A percentile compares a stretch with the other conserved stretches of the same genome.
Evolutionary conservation across 1,284 basidiomycete species (phyloP).

Genomic region (Microbotryum intermedium): DNA sequence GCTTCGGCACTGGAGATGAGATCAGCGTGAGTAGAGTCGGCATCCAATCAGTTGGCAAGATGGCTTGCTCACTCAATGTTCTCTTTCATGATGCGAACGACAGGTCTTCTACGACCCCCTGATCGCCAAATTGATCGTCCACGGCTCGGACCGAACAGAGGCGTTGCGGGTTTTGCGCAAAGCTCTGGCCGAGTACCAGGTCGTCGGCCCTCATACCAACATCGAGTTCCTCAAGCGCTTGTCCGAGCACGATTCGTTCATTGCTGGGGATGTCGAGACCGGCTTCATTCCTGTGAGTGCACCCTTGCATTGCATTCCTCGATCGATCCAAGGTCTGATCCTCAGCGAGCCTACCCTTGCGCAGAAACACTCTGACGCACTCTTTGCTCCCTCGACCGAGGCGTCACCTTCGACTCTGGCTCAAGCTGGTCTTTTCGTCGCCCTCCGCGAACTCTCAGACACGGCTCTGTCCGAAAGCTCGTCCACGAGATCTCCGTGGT

Average conservation of each 20-base stretch:
- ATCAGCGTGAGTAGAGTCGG: conserved; percentile 54
- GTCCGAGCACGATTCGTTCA: conserved; percentile 67
- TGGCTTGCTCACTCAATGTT: not conserved
- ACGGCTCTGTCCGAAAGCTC: not conserved
- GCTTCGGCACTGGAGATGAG: conserved; percentile 73
- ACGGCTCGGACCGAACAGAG: conserved; percentile 75
- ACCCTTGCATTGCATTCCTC: not conserved
- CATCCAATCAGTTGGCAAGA: not conserved
- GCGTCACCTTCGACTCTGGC: conserved; percentile 59
- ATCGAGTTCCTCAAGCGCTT: conserved; percentile 75
- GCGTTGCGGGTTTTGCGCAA: conserved; percentile 69
- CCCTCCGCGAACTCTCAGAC: conserved; percentile 51
- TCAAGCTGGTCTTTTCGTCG: conserved; percentile 66
- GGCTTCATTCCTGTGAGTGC: conserved; percentile 70
- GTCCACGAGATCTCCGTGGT: conserved; percentile 13
- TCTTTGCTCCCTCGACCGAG: conserved; percentile 57
- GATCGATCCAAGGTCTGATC: conserved; percentile 22
- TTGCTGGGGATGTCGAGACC: conserved; percentile 77
- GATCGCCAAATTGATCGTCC: conserved; percentile 87
- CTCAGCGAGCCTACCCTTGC: conserved; percentile 1
- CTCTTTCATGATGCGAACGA: not conserved
- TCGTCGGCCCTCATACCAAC: conserved; percentile 85
- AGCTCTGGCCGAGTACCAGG: conserved; percentile 76
- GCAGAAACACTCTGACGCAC: conserved; percentile 66
- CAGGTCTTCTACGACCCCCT: conserved; percentile 75